These are phyloP conservation scores for Nicotiana noctiflora DNA, from an alignment of 257 asterid genomes.

Conservation along the genomic window DNA sequence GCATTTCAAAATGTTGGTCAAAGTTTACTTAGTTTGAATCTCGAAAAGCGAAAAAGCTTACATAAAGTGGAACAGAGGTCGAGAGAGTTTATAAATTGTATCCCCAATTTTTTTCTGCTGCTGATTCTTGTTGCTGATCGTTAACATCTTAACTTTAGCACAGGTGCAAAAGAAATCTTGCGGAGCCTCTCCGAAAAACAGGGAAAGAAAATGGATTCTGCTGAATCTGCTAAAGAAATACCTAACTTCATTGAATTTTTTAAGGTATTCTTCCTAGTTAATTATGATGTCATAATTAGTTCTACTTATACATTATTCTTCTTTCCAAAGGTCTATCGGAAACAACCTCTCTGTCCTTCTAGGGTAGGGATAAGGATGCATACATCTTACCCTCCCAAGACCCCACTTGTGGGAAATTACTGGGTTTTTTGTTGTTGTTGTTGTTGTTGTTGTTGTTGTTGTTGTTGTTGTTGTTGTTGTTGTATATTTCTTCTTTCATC, in stretches of 20 bases:
- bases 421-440: no score
- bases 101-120: background rate
- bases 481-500: background rate
- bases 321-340: no score
- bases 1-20: no score
- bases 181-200: slow-evolving; percentile 93
- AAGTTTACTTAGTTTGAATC: no score
- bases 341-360: no score
- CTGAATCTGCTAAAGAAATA: slow-evolving; percentile 78
- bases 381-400: no score
- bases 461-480: no score
- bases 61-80: no score
- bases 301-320: background rate
- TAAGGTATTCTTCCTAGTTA: slow-evolving; percentile 21
- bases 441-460: no score
- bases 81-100: background rate
- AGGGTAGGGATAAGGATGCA: no score
- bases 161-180: slow-evolving; percentile 92
- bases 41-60: no score
- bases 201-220: slow-evolving; percentile 87
- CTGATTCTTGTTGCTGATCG: background rate
- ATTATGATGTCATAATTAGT: background rate
- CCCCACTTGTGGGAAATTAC: no score
- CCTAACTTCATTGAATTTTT: slow-evolving; percentile 53
- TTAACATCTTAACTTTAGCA: slow-evolving; percentile 22